Percentiles rank a stretch among this genome's conserved stretches.
Evolutionary conservation across 257 asterid species (phyloP).

Genomic region (Sherardia arvensis): DNA sequence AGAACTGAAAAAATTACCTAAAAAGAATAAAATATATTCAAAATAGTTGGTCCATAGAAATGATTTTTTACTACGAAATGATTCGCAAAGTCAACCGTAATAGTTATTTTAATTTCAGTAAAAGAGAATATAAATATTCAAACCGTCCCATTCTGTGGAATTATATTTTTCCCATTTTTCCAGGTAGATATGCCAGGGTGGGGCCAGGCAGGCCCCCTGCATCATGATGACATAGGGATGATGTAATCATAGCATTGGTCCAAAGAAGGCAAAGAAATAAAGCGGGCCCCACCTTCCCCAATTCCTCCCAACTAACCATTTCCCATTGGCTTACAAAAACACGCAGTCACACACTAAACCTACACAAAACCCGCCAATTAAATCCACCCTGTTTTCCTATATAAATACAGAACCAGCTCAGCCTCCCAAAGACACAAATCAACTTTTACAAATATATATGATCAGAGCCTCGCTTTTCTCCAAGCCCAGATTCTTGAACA

Average conservation of each 20-base stretch:
- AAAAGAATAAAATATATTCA: no score
- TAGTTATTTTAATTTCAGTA: no score
- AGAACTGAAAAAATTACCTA: no score
- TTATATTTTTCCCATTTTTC: neutral
- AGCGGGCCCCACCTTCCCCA: slow-evolving; percentile 6
- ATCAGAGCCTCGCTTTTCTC: slow-evolving; percentile 27
- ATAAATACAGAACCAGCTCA: neutral
- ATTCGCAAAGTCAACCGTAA: no score
- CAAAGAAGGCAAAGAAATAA: slow-evolving; percentile 1
- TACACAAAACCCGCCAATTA: neutral
- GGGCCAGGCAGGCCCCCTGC: slow-evolving; percentile 7
- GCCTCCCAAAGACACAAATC: neutral
- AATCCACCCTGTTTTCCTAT: neutral
- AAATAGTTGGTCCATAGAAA: no score
- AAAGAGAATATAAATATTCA: no score
- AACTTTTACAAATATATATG: slow-evolving; percentile 24
- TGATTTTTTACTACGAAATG: no score
- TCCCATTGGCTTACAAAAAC: neutral
- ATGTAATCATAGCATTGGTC: slow-evolving; percentile 25
- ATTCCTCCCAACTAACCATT: slow-evolving; percentile 9
- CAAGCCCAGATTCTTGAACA: slow-evolving; percentile 19
- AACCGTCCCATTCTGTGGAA: no score
- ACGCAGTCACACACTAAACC: slow-evolving; percentile 5
- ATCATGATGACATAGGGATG: slow-evolving; percentile 36
- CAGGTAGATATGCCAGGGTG: neutral